Evolutionary conservation across 495 filamentous ascomycete genomes (phyloP).

Genomic region (Cladorrhinum samala): DNA sequence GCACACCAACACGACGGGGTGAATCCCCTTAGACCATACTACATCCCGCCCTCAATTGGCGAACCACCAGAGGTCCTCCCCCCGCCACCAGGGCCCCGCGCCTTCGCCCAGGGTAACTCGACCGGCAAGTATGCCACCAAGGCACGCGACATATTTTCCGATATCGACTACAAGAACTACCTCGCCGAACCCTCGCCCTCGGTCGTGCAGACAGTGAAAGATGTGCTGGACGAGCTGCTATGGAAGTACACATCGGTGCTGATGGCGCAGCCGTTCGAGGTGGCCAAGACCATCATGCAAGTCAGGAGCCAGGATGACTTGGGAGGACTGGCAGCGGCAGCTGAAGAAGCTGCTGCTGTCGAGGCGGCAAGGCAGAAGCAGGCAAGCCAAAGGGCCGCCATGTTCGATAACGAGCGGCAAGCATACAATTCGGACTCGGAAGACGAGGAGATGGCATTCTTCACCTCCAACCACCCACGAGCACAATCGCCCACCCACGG

Average conservation of each 20-base stretch:
- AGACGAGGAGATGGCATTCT: conserved; percentile 74
- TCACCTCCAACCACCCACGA: conserved; percentile 61
- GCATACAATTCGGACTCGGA: conserved; percentile 60
- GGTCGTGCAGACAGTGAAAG: conserved; percentile 61
- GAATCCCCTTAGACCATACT: conserved; percentile 92
- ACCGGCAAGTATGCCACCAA: conserved; percentile 59
- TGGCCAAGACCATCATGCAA: conserved; percentile 89
- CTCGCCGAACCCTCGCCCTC: conserved; percentile 70
- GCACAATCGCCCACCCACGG: conserved; percentile 49
- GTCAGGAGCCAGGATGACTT: conserved; percentile 53
- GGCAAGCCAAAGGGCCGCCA: conserved; percentile 34
- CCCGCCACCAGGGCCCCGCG: conserved; percentile 35
- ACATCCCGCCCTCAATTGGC: conserved; percentile 77
- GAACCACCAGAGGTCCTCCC: conserved; percentile 36
- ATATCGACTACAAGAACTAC: conserved; percentile 86
- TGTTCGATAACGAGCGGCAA: conserved; percentile 38
- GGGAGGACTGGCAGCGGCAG: conserved; percentile 29
- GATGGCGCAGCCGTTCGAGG: conserved; percentile 92
- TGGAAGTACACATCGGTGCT: conserved; percentile 81
- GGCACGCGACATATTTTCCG: conserved; percentile 75
- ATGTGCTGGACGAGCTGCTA: conserved; percentile 68
- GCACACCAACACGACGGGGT: conserved; percentile 49
- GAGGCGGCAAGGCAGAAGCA: conserved; percentile 24
- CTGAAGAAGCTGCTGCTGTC: conserved; percentile 13
- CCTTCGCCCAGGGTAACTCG: conserved; percentile 43